Base-by-base conservation (phyloP, 1,284 basidiomycete genomes). In the Irpex sp. region DNA sequence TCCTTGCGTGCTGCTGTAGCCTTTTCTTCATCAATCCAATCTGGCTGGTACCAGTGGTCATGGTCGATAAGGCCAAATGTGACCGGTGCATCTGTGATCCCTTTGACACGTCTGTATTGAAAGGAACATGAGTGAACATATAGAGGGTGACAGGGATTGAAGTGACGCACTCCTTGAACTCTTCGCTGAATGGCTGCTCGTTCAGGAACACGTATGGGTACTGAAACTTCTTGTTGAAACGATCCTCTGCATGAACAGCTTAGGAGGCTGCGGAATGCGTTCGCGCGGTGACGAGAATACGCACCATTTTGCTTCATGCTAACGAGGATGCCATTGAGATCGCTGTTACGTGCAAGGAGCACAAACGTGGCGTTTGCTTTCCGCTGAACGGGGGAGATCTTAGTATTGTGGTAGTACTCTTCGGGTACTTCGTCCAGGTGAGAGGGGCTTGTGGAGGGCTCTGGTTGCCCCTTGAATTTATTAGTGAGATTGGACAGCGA, bases 161-260 rank as follows among this genome's bases (percentile, higher is more conserved):
- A 58, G 52, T 31, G 3, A 65, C 80, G 59, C 68, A 92, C 87
- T 79, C 78, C 70, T 92, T 94, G 77, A 96, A 96, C 31, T 85
- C 82, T 3, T 92, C 89, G 3, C 84, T 80, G 73, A 96, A 96
- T 0, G 82, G 82, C 63, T 89, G 81, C 57, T 96, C 93, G 71
- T 96, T 96, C 62, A 96, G 79, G 77, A 96, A 92, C 47, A 94
- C 88, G 71, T 92, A 96, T 31, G 93, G 92, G 74, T 96, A 96
- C 54, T 85, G 78, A 70, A 89, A 93, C 75, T 91, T 89, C 72
- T 88, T 88, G 80, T 96, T 96, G 81, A 95, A 92, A 48, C 89
- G 82, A 71, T 92, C 89, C 75, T 93, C 91, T 75, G 52, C 26
- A 15, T 26, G 54, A 7, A 57, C 5, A 26, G 15, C 9, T 59